Evolutionary conservation across 179 eudicot genomes (phyloP).

Genomic region (Sideroxylon spinosum): DNA sequence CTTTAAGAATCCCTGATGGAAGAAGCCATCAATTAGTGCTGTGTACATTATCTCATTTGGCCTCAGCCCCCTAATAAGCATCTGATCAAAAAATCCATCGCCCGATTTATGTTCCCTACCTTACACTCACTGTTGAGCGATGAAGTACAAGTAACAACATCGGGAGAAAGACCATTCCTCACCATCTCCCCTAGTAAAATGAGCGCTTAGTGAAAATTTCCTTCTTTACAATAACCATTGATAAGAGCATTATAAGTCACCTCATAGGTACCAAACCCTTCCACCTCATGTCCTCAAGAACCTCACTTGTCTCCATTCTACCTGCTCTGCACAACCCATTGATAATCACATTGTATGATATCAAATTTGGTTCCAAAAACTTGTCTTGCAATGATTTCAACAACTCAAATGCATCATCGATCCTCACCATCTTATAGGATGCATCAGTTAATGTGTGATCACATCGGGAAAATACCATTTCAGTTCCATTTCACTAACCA

Average conservation of each 20-base stretch:
- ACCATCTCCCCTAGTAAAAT: constrained; percentile 76
- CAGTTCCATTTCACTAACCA: constrained; percentile 58
- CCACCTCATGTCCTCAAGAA: constrained; percentile 56
- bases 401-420: constrained; percentile 41
- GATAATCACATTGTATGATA: constrained; percentile 68
- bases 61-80: constrained; percentile 58
- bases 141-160: constrained; percentile 87
- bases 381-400: constrained; percentile 38
- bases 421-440: constrained; percentile 55
- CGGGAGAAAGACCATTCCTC: constrained; percentile 68
- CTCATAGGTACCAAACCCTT: constrained; percentile 61
- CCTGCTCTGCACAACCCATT: constrained; percentile 79
- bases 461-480: constrained; percentile 79
- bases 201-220: constrained; percentile 80
- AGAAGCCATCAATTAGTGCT: constrained; percentile 81
- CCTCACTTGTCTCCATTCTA: constrained; percentile 61
- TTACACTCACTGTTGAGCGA: constrained; percentile 66
- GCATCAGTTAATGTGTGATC: constrained; percentile 82
- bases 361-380: constrained; percentile 62
- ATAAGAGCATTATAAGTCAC: constrained; percentile 82
- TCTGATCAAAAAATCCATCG: constrained; percentile 75
- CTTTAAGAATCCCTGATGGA: constrained; percentile 64
- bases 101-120: constrained; percentile 64
- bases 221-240: constrained; percentile 77
- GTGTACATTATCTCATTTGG: constrained; percentile 86